Evolutionary conservation across 108 stramenopile genomes (phyloP), one percentile per base, ranked within the genome.

Genomic region (Skeletonema grethae): DNA sequence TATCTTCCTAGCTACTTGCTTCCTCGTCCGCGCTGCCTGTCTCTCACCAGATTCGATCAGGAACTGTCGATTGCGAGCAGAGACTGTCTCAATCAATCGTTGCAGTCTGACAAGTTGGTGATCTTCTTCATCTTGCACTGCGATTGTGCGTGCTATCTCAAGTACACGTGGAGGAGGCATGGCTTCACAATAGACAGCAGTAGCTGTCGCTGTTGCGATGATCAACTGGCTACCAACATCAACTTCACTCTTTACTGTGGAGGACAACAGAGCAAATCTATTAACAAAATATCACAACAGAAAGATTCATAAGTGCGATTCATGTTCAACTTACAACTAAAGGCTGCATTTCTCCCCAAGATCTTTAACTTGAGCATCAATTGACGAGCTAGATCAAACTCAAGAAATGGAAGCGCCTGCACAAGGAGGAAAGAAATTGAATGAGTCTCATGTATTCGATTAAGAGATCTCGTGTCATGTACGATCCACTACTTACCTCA

Each of bases 361-460:
- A 95, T 88, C 70, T 96, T 97, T 28, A 99, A 79, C 78, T 98
- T 98, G 55, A 97, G 85, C 94, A 97, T 97, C 24, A 99, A 83
- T 77, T 99, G 98, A 9, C 97, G 86, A 41, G 96, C 94, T 11
- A 98, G 84, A 66, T 98, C 99, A 45, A 93, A 97, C 75, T 99
- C 99, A 57, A 97, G 67, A 67, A 97, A 95, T 2, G 96, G 91
- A n/a, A 97, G 84, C 12, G 93, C 92, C 69, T 97, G n/a, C 50
- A 7, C 0, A 2, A 7, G 22, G 0, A 22, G 18, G 50, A 6
- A 48, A 7, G 22, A 9, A 9, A 20, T 18, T 9, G 20, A 53
- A 24, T 53, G 50, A 53, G 50, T 9, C 18, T 38, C 9, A 2
- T 8, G 16, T 7, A 9, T 22, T 7, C 16, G 7, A 20, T 20